These are phyloP conservation scores for Heterobasidion parviporum DNA, from an alignment of 1,284 basidiomycete species.

Conservation along the genomic window DNA sequence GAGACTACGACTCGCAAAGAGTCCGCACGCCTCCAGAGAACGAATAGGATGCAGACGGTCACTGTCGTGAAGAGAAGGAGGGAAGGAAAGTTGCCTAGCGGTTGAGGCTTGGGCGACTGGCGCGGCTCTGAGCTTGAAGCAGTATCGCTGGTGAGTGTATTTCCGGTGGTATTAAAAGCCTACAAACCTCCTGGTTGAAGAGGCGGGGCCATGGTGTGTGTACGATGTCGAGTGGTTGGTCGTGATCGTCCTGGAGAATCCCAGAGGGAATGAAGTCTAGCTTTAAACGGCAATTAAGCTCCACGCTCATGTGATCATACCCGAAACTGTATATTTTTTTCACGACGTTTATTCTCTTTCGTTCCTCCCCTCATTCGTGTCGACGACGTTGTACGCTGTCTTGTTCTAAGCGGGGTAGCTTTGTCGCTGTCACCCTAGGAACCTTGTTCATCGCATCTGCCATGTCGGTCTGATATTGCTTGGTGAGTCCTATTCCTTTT, in stretches of 20 bases:
- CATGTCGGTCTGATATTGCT: background rate
- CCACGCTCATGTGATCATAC: background rate
- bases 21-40: slow-evolving; percentile 60
- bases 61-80: slow-evolving; percentile 55
- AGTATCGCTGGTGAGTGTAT: background rate
- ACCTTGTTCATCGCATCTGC: too few relatives aligned
- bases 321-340: background rate
- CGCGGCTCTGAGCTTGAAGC: slow-evolving; percentile 42
- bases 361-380: too few relatives aligned
- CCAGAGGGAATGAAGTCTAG: too few relatives aligned
- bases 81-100: slow-evolving; percentile 46
- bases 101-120: slow-evolving; percentile 54
- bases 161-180: background rate
- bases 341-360: too few relatives aligned
- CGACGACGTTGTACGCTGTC: too few relatives aligned
- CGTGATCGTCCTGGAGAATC: too few relatives aligned
- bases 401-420: too few relatives aligned
- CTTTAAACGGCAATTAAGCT: background rate
- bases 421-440: too few relatives aligned
- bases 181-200: slow-evolving; percentile 1
- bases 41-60: slow-evolving; percentile 49
- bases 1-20: slow-evolving; percentile 51
- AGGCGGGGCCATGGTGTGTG: background rate
- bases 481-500: background rate
- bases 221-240: background rate